A percentile compares a stretch with the other conserved stretches of the same genome.
These are phyloP conservation scores for Trichocladium antarcticum DNA, from an alignment of 495 filamentous ascomycete genomes.

Conservation along the genomic window DNA sequence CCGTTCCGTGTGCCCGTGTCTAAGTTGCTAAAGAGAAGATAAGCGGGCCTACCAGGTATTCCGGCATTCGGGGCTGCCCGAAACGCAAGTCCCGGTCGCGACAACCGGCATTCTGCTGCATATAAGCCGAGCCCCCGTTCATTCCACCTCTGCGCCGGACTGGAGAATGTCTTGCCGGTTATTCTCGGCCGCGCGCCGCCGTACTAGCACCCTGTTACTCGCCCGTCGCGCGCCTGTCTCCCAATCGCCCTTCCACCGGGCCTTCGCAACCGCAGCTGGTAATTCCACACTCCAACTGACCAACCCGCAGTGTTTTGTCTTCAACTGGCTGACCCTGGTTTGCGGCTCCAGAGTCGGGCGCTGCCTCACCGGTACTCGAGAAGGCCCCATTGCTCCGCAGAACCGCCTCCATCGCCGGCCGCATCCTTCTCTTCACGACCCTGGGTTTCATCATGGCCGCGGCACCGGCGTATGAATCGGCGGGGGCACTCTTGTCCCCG, in stretches of 20 bases:
- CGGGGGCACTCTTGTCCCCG: slow-evolving; percentile 38
- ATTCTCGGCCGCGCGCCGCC: slow-evolving; percentile 12
- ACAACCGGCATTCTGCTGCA: slow-evolving; percentile 1
- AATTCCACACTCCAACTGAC: too few relatives aligned
- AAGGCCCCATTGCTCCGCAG: slow-evolving; percentile 19
- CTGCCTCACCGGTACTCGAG: not conserved
- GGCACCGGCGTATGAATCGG: slow-evolving; percentile 35
- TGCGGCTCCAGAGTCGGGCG: not conserved
- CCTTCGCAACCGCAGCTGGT: slow-evolving; percentile 10
- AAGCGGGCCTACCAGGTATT: too few relatives aligned
- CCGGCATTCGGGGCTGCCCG: not conserved
- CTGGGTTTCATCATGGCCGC: slow-evolving; percentile 46
- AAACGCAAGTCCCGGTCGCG: not conserved
- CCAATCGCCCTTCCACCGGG: slow-evolving; percentile 6
- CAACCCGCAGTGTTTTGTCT: not conserved
- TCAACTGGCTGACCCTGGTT: not conserved
- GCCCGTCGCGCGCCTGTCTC: not conserved
- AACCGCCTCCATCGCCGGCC: slow-evolving; percentile 20
- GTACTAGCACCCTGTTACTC: not conserved
- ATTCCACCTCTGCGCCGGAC: not conserved
- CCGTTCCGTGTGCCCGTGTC: too few relatives aligned
- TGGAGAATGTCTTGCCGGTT: slow-evolving; percentile 13
- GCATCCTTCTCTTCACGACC: slow-evolving; percentile 36
- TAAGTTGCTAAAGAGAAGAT: not conserved
- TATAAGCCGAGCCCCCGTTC: slow-evolving; percentile 1